Base-by-base conservation (phyloP, 2,329 filamentous ascomycete species). In the Xylariaceae sp. region DNA sequence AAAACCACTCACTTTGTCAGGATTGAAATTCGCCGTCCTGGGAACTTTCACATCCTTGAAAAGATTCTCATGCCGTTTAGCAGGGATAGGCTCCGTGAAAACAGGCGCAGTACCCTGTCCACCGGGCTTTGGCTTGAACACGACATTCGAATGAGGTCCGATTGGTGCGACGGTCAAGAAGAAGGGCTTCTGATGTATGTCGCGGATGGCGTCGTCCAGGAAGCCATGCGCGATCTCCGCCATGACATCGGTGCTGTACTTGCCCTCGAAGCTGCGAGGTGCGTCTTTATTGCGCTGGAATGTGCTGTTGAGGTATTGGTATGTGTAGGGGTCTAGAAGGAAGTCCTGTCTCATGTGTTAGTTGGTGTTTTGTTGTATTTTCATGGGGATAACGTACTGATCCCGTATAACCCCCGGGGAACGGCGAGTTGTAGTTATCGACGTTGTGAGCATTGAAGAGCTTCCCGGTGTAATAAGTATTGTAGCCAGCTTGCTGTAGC, bases 121-220 rank as follows among this genome's bases (percentile, higher is more conserved):
- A 30, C 53, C 45, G 59, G 72, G 3, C 80, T 74, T 61, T 86
- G 84, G 47, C 13, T 57, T 60, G 37, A 65, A 59, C 1, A 51
- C 58, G 8, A 68, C 63, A 10, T 67, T 69, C 18, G 80, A 80
- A 66, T 91, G 88, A 0, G 88, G 88, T 0, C 83, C 87, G 4
- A 87, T 79, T 0, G 88, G 88, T 0, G 87, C 83, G 7, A 88
- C 77, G 0, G 79, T 80, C 3, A 91, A 70, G 68, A 90, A 90
- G 72, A 89, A 90, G 0, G 88, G 88, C 13, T 79, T 77, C 0
- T 77, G 71, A 10, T 78, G 76, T 0, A 77, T 72, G 0, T 76
- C 74, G 0, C 73, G 69, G 2, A 86, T 74, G 0, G 83, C 88
- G 54, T 88, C 81, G 2, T 85, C 78, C 0, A 91, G 72, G 50